Evolutionary conservation across 1,284 basidiomycete genomes (phyloP), one percentile per base, ranked within the genome.

Genomic region (Fomitopsis schrenkii): DNA sequence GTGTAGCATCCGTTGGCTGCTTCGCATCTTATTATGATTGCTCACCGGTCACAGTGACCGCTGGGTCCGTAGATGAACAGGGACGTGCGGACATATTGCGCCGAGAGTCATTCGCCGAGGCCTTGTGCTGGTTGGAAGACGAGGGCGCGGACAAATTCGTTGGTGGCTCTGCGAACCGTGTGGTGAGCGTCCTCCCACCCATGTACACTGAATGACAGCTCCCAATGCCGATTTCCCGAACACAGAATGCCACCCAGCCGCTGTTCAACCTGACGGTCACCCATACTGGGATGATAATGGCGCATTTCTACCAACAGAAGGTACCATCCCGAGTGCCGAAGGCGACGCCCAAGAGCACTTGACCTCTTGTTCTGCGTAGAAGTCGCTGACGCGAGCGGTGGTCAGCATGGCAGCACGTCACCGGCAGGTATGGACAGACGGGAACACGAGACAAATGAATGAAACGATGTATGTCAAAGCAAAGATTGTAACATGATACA

Each of bases 211-310:
- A 10, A 12, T 46, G 14, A 28, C 28, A 5, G 48, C 2, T 50
- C 15, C 30, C 30, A 7, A 50, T 22, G 12, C 14, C 3, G 28
- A 19, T 12, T 48, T 15, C 36, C 26, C 48, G 46, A 9, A 15
- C 30, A 15, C 66, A 94, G 92, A 97, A 96, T 68, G 91, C 93
- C 1, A 94, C 91, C 0, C 92, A 94, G 67, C 94, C 94, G 0
- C 68, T 96, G n/a, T 91, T 94, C 74, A 94, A 95, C 68, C 74
- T 96, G 48, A 90, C 92, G 0, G 82, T 88, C 6, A 87, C 90
- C 0, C 87, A 94, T 68, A 77, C 87, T 1, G 84, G 91, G 67
- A 83, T 76, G 0, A 84, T 95, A 42, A 85, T 94, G 82, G 77
- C 81, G 6, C 80, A 93, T 74, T 95, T 94, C 71, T 95, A 95